Percentiles rank a stretch among this genome's conserved stretches.
Conservation (phyloP, 2,329 filamentous ascomycete genomes). For the Xylaria digitata region DNA sequence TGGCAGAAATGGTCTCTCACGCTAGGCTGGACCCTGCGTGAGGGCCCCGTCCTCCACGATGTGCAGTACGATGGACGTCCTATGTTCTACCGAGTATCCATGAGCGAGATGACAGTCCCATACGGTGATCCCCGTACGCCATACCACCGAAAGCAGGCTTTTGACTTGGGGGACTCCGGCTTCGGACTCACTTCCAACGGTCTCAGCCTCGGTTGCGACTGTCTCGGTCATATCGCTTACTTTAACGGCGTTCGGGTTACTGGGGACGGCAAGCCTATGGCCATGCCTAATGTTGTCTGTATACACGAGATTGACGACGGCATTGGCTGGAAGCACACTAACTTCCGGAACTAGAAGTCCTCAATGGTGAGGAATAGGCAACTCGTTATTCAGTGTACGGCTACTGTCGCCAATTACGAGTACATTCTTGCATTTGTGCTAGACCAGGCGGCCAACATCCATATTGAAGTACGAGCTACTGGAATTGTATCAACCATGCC, state of each 20-base stretch:
- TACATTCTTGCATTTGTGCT: conserved; percentile 56
- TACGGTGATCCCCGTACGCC: conserved; percentile 74
- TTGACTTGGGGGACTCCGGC: conserved; percentile 77
- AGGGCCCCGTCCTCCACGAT: conserved; percentile 77
- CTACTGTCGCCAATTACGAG: conserved; percentile 78
- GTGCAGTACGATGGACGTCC: conserved; percentile 73
- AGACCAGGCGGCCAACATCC: conserved; percentile 69
- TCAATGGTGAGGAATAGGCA: conserved; percentile 60
- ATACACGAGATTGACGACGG: conserved; percentile 78
- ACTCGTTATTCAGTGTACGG: conserved; percentile 75
- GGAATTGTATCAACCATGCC: conserved; percentile 47
- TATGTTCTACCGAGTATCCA: conserved; percentile 73
- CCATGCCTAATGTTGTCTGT: conserved; percentile 70
- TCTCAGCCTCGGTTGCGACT: conserved; percentile 75
- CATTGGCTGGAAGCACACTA: conserved; percentile 78
- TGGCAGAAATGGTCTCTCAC: conserved; percentile 79
- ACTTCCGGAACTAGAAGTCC: conserved; percentile 69
- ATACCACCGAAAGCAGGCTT: conserved; percentile 76
- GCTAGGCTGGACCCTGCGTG: conserved; percentile 75
- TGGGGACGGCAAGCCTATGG: conserved; percentile 63
- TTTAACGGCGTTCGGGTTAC: conserved; percentile 68
- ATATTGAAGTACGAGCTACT: conserved; percentile 65
- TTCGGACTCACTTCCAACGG: conserved; percentile 76
- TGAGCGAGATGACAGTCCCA: conserved; percentile 77
- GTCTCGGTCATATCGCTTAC: conserved; percentile 74